These are phyloP conservation scores for Dictyostelium discoideum DNA, from an alignment of 78 protist genomes.

Conservation along the genomic window DNA sequence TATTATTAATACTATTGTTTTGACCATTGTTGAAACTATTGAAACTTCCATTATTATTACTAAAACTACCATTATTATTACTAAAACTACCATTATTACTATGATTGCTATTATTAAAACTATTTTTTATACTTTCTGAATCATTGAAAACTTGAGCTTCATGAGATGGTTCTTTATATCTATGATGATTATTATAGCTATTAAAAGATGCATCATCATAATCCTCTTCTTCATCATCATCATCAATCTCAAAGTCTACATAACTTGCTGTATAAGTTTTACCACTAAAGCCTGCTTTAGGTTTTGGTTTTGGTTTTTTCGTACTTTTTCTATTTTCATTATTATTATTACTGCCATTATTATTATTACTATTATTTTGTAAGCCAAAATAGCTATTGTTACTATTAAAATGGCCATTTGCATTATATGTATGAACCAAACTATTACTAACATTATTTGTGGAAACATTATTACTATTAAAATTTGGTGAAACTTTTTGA, in stretches of 20 bases:
- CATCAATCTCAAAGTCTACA: background rate
- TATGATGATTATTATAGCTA: background rate
- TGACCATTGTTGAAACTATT: no score
- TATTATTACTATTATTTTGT: background rate
- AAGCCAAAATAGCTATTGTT: background rate
- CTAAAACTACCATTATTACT: no score
- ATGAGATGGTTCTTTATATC: background rate
- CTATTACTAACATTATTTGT: background rate
- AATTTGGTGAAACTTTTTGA: background rate
- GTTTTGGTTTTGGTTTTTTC: background rate
- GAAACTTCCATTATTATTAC: no score
- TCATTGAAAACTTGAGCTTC: background rate
- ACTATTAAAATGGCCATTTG: background rate
- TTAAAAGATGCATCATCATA: background rate
- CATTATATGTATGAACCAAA: background rate
- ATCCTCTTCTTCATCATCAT: background rate
- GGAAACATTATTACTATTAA: background rate
- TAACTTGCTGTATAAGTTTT: background rate
- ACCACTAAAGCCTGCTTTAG: background rate
- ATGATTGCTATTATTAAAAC: background rate
- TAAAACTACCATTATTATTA: no score
- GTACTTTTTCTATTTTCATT: no score
- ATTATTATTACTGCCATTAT: background rate
- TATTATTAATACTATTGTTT: no score
- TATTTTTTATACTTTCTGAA: background rate